Base-by-base conservation (phyloP, 169 alveolate genomes). In the Babesia ovis region DNA sequence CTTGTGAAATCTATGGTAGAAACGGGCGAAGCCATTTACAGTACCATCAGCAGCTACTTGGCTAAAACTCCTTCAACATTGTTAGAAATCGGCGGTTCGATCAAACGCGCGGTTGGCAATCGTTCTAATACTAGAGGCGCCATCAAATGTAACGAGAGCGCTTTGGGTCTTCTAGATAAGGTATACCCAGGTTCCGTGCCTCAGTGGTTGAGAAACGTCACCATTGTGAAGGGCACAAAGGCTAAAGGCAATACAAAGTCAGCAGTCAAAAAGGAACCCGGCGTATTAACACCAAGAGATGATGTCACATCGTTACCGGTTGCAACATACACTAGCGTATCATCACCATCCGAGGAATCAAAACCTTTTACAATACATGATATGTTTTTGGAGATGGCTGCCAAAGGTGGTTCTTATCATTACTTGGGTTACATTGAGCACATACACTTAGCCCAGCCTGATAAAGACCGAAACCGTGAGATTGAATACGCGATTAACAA, bases 111-210 rank as follows among this genome's bases (percentile, higher is more conserved):
- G 20, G 22, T 53, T 32, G 59, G 45, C 45, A 56, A 22, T 16
- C 39, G 75, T 16, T 31, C 37, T n/a, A 4, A 34, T 9, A 1
- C 4, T 1, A 16, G 48, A 25, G 75, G 59, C 14, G 51, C 41
- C 42, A 68, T 58, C 43, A 66, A 54, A 31, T 54, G 70, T 37
- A 77, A 68, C 27, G 86, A 77, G 68, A 77, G 81, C 37, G 54
- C 68, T 34, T 50, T 77, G 68, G 55, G 68, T n/a, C 55, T 77
- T 45, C 71, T 77, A 9, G 87, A 79, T 39, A 68, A 64, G 48
- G 43, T 53, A 25, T 79, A 64, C 62, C 87, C 87, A 4, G 87
- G 87, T 11, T 41, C 87, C 0, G 69, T 70, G 31, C 87, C 87
- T 12, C 25, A 48, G 14, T 77, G 70, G 58, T 61, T 77, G 66